Percentiles rank a stretch among this genome's conserved stretches.
phyloP scores from a whole-genome alignment of 2,329 filamentous ascomycete genomes.

The Tolypocladium pustulatum region DNA sequence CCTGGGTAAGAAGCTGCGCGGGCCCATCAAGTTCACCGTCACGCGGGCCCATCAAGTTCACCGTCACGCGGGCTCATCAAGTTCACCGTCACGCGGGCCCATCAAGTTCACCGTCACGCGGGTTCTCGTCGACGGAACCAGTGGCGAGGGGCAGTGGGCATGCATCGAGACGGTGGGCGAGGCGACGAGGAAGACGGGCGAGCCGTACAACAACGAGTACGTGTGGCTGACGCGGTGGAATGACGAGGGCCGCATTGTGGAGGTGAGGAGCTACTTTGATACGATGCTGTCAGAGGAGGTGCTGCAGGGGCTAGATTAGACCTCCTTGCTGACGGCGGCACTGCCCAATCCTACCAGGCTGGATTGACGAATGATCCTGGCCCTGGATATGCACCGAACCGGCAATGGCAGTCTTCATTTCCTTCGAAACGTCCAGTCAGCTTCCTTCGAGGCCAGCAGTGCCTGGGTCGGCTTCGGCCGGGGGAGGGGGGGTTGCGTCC shows the following conservation, averaged over 20 bases:
- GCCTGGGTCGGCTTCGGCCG: not conserved
- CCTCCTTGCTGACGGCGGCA: not conserved
- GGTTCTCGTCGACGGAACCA: slow-evolving; percentile 2
- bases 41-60: slow-evolving; percentile 12
- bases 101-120: too few species aligned
- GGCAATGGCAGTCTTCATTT: not conserved
- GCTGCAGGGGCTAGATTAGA: not conserved
- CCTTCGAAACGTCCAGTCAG: not conserved
- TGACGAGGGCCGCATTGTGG: slow-evolving; percentile 11
- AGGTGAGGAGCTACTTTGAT: slow-evolving; percentile 14
- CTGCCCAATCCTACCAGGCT: not conserved
- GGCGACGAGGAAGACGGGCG: slow-evolving; percentile 9
- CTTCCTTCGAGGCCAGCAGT: not conserved
- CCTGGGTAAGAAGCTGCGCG: slow-evolving; percentile 9
- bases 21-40: slow-evolving; percentile 11
- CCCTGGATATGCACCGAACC: too few species aligned
- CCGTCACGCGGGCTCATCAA: slow-evolving; percentile 9
- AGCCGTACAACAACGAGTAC: slow-evolving; percentile 14
- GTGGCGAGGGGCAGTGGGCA: slow-evolving; percentile 14
- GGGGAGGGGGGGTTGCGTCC: not conserved
- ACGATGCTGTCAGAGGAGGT: slow-evolving; percentile 11
- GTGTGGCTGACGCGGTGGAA: slow-evolving; percentile 13
- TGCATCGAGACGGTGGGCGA: slow-evolving; percentile 10
- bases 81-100: slow-evolving; percentile 9
- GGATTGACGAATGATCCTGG: not conserved